Percentiles rank a stretch among this genome's conserved stretches.
These are phyloP conservation scores for Aegilops umbellulata DNA, from an alignment of 176 grass and related monocot species.

Conservation along the genomic window DNA sequence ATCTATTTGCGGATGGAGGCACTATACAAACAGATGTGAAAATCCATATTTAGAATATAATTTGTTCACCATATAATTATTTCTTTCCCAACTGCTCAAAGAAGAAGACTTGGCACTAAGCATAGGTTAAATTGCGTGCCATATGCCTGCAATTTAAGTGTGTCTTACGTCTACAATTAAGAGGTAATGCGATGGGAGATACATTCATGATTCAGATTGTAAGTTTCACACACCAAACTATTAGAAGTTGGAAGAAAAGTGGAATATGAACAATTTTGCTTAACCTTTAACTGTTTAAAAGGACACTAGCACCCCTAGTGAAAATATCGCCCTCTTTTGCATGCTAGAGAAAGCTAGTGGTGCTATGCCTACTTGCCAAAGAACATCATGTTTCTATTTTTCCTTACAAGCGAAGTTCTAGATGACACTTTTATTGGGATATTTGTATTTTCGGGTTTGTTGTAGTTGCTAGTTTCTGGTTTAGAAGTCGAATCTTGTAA, in stretches of 20 bases:
- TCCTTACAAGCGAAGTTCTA: neutral
- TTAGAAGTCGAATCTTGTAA: conserved; percentile 8
- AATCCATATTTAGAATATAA: neutral
- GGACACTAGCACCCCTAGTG: neutral
- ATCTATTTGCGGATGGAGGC: no score
- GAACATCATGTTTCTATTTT: neutral
- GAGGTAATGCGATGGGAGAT: neutral
- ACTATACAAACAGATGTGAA: neutral
- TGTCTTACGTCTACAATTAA: neutral
- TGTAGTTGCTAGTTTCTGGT: neutral
- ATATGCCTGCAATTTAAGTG: neutral
- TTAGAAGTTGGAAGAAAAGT: neutral
- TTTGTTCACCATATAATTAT: neutral
- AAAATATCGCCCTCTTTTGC: neutral
- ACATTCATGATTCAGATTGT: neutral
- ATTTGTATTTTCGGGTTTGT: neutral
- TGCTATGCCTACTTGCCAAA: neutral
- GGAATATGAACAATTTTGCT: neutral
- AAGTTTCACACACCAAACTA: neutral
- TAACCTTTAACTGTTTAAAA: neutral
- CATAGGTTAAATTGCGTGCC: neutral
- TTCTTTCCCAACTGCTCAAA: neutral
- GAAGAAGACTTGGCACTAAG: neutral
- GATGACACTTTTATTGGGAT: neutral
- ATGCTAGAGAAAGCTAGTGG: neutral